Percentiles rank a stretch among this genome's conserved stretches.
phyloP scores from a whole-genome alignment of 2,329 filamentous ascomycete genomes.

The Talaromyces sp. region DNA sequence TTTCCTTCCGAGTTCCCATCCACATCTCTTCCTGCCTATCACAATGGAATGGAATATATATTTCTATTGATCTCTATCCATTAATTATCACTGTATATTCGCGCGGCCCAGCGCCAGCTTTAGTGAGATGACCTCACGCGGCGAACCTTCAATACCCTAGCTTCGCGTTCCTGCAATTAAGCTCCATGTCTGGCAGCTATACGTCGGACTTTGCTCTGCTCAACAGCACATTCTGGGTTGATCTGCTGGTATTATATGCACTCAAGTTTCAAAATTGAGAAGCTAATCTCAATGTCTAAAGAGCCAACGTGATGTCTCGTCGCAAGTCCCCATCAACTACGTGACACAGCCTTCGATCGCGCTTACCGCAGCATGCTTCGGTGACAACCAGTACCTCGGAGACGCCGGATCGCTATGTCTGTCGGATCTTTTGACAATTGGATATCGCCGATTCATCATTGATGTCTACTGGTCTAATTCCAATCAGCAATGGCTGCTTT shows the following conservation, averaged over 20 bases:
- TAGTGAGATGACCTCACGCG: background rate
- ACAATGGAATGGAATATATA: background rate
- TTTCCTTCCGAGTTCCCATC: background rate
- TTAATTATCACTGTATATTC: background rate
- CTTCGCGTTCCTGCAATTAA: background rate
- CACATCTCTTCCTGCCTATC: background rate
- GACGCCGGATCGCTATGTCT: conserved; percentile 55
- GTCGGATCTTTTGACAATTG: conserved; percentile 61
- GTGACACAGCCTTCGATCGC: conserved; percentile 58
- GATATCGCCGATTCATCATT: conserved; percentile 57
- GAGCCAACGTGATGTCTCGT: conserved; percentile 62
- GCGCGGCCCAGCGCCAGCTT: background rate
- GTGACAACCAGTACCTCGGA: conserved; percentile 53
- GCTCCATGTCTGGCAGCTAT: conserved; percentile 20
- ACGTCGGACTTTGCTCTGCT: conserved; percentile 18
- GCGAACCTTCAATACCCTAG: conserved; percentile 2
- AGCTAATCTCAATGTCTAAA: conserved; percentile 28
- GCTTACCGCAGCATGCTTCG: conserved; percentile 60
- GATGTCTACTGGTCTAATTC: conserved; percentile 65
- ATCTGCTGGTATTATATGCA: conserved; percentile 12
- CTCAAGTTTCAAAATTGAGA: background rate
- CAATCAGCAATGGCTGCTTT: conserved; percentile 58
- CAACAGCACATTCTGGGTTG: conserved; percentile 20
- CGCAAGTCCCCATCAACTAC: conserved; percentile 62
- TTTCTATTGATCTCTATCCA: background rate